Percentiles rank a stretch among this genome's conserved stretches.
Evolutionary conservation across 192 early-diverging fungal species (phyloP).

Genomic region (Funneliformis mosseae): DNA sequence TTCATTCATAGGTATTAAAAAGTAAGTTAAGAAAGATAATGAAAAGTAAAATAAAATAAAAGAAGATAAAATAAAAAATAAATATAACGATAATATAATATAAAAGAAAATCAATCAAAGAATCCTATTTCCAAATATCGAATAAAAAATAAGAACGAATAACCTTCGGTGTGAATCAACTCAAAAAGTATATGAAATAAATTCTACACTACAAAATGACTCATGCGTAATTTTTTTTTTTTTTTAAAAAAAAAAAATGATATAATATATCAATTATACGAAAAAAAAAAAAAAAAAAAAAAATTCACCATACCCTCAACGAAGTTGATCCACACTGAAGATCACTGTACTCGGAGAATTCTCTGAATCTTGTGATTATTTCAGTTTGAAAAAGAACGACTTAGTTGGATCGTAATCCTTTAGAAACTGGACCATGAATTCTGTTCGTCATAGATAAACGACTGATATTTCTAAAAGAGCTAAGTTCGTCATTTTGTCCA

Average conservation of each 20-base stretch:
- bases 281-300: neutral
- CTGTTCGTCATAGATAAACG: neutral
- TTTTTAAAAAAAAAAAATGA: neutral
- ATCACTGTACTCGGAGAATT: constrained; percentile 28
- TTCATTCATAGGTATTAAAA: too few species aligned
- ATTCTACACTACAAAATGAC: neutral
- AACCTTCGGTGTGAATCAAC: constrained; percentile 38
- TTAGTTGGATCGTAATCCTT: neutral
- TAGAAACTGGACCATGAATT: neutral
- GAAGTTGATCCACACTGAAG: constrained; percentile 35
- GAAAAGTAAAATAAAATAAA: neutral
- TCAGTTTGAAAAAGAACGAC: neutral
- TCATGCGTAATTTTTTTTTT: neutral
- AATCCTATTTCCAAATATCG: neutral
- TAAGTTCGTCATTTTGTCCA: neutral
- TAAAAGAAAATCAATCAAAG: neutral
- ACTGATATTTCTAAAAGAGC: neutral
- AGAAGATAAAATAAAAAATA: neutral
- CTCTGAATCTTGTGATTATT: neutral
- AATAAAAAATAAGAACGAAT: constrained; percentile 15
- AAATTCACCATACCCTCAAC: neutral
- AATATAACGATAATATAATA: too few species aligned
- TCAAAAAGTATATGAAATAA: constrained; percentile 11
- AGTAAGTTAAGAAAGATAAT: too few species aligned
- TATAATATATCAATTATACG: neutral